Evolutionary conservation across 1,284 basidiomycete species (phyloP).

Genomic region (Melampsora larici-populina): DNA sequence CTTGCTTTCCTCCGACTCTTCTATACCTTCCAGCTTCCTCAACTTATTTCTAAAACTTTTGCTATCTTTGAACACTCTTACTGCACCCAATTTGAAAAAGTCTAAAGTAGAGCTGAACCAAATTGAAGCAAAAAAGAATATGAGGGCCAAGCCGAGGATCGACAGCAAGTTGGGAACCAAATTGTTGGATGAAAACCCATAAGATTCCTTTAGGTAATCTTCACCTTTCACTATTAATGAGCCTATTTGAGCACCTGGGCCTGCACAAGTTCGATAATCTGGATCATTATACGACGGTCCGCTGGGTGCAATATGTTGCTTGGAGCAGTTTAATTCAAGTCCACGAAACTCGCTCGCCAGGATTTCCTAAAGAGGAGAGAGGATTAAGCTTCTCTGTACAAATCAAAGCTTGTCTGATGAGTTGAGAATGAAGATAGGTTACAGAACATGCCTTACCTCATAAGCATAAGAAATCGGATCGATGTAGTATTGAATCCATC

Average conservation of each 20-base stretch:
- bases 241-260: conserved; percentile 13
- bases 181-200: conserved; percentile 28
- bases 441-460: conserved; percentile 45
- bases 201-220: conserved; percentile 20
- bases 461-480: conserved; percentile 50
- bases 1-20: not conserved
- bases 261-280: conserved; percentile 44
- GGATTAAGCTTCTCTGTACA: conserved; percentile 46
- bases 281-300: conserved; percentile 41
- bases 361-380: conserved; percentile 12
- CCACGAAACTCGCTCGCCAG: conserved; percentile 45
- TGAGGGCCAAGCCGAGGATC: conserved; percentile 10
- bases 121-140: conserved; percentile 13
- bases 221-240: conserved; percentile 36
- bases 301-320: conserved; percentile 47
- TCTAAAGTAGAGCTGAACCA: conserved; percentile 9
- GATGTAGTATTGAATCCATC: conserved; percentile 49
- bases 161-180: conserved; percentile 25
- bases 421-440: too few relatives aligned
- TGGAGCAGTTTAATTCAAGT: conserved; percentile 46
- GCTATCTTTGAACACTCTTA: conserved; percentile 30
- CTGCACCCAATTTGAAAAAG: conserved; percentile 29
- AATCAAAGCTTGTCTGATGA: not conserved
- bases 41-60: conserved; percentile 6
- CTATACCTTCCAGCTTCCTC: not conserved